These are phyloP conservation scores for Olyra latifolia DNA, from an alignment of 176 grass and related monocot species.

Conservation along the genomic window DNA sequence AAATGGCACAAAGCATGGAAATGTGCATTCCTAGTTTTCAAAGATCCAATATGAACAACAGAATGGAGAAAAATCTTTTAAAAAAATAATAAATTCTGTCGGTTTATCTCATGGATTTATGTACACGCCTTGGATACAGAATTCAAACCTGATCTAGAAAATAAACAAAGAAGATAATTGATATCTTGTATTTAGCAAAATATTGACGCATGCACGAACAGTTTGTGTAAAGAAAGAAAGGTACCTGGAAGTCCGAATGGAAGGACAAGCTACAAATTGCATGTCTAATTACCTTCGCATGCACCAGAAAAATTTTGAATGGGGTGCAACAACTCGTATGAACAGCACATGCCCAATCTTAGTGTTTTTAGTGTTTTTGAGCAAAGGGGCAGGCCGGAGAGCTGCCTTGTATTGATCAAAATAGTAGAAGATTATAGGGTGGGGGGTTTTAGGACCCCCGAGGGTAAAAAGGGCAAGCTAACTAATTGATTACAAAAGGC, in stretches of 20 bases:
- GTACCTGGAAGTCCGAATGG: background rate
- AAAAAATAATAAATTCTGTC: background rate
- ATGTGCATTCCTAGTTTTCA: background rate
- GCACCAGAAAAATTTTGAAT: slow-evolving; percentile 1
- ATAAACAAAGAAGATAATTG: background rate
- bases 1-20: background rate
- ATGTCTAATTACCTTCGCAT: background rate
- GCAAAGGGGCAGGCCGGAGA: no score
- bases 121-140: background rate
- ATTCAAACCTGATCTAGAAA: background rate
- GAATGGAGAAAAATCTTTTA: background rate
- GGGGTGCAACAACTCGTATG: background rate
- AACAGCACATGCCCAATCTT: background rate
- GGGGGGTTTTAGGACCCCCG: no score
- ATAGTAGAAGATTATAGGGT: no score
- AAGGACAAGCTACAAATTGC: slow-evolving; percentile 15
- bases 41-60: background rate
- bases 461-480: no score
- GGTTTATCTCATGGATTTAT: background rate
- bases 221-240: background rate
- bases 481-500: no score
- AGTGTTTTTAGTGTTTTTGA: background rate
- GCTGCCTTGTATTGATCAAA: no score
- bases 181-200: background rate
- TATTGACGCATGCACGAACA: background rate